A percentile compares a stretch with the other conserved stretches of the same genome.
These are phyloP conservation scores for Pyrenophora seminiperda DNA, from an alignment of 2,329 filamentous ascomycete genomes.

Conservation along the genomic window DNA sequence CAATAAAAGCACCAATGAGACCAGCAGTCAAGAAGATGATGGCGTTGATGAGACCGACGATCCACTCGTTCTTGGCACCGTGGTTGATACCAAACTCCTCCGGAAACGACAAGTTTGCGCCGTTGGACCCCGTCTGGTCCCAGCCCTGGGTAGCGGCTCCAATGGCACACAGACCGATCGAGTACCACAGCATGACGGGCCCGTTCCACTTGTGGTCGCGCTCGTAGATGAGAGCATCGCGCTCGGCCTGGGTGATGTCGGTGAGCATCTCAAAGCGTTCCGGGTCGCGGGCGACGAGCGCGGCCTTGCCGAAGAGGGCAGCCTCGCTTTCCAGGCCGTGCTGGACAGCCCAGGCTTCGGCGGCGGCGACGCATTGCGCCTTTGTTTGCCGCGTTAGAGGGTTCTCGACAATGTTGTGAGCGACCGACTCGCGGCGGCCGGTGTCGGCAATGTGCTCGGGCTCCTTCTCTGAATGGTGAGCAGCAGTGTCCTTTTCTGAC, in stretches of 20 bases:
- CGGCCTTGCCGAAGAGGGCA: slow-evolving; percentile 68
- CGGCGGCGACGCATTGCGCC: slow-evolving; percentile 58
- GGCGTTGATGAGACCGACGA: slow-evolving; percentile 41
- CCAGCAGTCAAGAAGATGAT: slow-evolving; percentile 50
- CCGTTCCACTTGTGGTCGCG: slow-evolving; percentile 66
- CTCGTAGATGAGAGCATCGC: slow-evolving; percentile 65
- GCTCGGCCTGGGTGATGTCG: slow-evolving; percentile 65
- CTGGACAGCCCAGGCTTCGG: slow-evolving; percentile 65
- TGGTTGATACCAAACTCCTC: slow-evolving; percentile 56
- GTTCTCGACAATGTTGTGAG: slow-evolving; percentile 51
- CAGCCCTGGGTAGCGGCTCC: slow-evolving; percentile 71
- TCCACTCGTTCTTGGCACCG: slow-evolving; percentile 35
- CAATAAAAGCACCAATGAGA: slow-evolving; percentile 34
- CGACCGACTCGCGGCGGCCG: slow-evolving; percentile 48
- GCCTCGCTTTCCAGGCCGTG: slow-evolving; percentile 65
- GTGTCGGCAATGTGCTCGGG: slow-evolving; percentile 10
- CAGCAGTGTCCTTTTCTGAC: slow-evolving; percentile 1
- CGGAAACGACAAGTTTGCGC: slow-evolving; percentile 67
- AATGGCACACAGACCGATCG: slow-evolving; percentile 70
- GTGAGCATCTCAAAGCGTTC: slow-evolving; percentile 65
- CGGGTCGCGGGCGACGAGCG: slow-evolving; percentile 74
- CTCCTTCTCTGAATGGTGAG: slow-evolving; percentile 8
- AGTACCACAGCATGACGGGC: slow-evolving; percentile 66
- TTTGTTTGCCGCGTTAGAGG: slow-evolving; percentile 54
- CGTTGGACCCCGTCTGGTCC: slow-evolving; percentile 64